Evolutionary conservation across 345 rosid genomes (phyloP).

Genomic region (Eucalyptus pumila): DNA sequence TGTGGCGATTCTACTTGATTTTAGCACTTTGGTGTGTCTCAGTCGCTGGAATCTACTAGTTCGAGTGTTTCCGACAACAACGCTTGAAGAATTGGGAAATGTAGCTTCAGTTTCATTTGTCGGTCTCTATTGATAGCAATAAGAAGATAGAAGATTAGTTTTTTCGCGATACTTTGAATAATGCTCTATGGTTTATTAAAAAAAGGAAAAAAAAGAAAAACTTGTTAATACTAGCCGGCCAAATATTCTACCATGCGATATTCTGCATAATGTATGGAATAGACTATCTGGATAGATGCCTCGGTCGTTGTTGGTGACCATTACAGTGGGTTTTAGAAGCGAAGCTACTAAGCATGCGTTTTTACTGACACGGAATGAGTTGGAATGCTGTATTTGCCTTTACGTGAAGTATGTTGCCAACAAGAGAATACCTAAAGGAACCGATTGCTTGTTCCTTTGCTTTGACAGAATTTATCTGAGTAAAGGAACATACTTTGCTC

Average conservation of each 20-base stretch:
- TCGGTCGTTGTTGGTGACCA: not conserved
- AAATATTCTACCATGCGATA: not conserved
- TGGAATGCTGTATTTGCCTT: not conserved
- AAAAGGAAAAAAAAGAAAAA: not conserved
- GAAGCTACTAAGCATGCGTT: not conserved
- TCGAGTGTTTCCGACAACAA: not conserved
- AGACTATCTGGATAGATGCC: not conserved
- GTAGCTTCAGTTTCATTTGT: not conserved
- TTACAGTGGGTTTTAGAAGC: not conserved
- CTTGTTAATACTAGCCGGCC: not conserved
- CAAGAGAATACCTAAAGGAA: not conserved
- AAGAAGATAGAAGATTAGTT: not conserved
- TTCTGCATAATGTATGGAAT: not conserved
- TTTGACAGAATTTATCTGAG: not conserved
- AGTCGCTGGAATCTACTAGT: not conserved
- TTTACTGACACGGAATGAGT: not conserved
- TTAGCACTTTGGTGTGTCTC: not conserved
- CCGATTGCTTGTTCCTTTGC: not conserved
- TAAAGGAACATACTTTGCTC: not conserved
- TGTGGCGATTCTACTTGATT: not conserved
- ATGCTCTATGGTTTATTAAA: not conserved
- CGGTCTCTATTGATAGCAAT: not conserved
- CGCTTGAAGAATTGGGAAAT: not conserved
- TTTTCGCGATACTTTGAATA: not conserved
- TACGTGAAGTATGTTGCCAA: not conserved